Evolutionary conservation across 345 rosid species (phyloP).

Genomic region (Rhizophora mangle): DNA sequence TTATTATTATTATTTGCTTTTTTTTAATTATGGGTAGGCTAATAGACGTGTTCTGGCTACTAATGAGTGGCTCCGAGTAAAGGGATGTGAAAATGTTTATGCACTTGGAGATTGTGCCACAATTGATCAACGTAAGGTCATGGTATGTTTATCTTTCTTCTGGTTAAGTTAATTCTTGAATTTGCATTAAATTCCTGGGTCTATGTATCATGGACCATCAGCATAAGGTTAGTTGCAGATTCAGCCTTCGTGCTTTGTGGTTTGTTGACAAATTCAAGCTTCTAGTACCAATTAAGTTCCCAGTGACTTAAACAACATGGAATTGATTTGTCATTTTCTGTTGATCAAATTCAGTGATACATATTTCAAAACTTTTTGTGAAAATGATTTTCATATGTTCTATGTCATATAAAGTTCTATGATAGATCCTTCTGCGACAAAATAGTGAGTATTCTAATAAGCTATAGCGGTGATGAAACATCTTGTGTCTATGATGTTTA

Average conservation of each 20-base stretch:
- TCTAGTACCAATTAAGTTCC: too few relatives aligned
- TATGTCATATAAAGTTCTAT: too few relatives aligned
- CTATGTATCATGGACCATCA: neutral
- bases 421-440: neutral
- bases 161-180: constrained; percentile 3
- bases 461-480: too few relatives aligned
- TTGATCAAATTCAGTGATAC: neutral
- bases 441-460: too few relatives aligned
- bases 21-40: constrained; percentile 30
- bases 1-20: neutral
- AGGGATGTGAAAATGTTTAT: constrained; percentile 71
- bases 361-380: neutral
- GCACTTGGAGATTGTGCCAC: constrained; percentile 97
- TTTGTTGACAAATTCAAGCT: neutral
- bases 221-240: neutral
- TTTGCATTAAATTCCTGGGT: neutral
- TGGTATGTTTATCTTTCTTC: constrained; percentile 45
- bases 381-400: neutral
- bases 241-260: neutral
- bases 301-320: too few relatives aligned
- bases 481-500: too few relatives aligned
- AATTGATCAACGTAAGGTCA: constrained; percentile 78
- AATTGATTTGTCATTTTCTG: neutral
- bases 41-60: constrained; percentile 72
- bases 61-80: constrained; percentile 85